Evolutionary conservation across 257 asterid genomes (phyloP).

Genomic region (Plectranthus barbatus): DNA sequence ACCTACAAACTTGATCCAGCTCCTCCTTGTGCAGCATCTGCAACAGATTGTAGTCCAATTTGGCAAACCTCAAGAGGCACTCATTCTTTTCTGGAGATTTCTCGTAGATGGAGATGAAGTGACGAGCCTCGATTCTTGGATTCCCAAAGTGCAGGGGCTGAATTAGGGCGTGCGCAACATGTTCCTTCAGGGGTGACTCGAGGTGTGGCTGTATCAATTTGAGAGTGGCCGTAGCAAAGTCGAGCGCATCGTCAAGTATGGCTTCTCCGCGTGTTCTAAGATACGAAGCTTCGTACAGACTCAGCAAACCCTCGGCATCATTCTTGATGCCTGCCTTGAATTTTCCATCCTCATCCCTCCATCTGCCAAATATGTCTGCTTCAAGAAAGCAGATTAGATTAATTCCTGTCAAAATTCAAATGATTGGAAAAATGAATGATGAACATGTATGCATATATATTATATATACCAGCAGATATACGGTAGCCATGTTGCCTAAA

Average conservation of each 20-base stretch:
- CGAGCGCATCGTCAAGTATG: constrained; percentile 14
- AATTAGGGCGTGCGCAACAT: neutral
- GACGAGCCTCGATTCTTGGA: neutral
- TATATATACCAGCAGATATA: neutral
- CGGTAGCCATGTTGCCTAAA: constrained; percentile 3
- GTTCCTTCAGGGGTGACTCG: neutral
- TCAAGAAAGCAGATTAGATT: neutral
- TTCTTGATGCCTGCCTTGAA: neutral
- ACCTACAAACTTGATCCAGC: constrained; percentile 7
- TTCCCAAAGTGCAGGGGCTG: neutral
- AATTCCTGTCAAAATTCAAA: too few relatives aligned
- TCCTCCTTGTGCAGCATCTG: constrained; percentile 15
- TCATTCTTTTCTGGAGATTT: neutral
- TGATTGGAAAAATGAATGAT: too few relatives aligned
- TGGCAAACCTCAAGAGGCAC: constrained; percentile 9
- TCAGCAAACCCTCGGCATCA: constrained; percentile 3
- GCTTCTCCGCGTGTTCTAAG: neutral
- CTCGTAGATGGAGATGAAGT: neutral
- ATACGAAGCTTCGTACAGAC: neutral
- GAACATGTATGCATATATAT: too few relatives aligned
- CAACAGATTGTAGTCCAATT: constrained; percentile 17
- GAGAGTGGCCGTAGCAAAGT: constrained; percentile 5
- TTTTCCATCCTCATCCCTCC: constrained; percentile 3
- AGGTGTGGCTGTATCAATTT: neutral
- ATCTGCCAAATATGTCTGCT: constrained; percentile 7